These are phyloP conservation scores for Erodium texanum DNA, from an alignment of 441 rosid species.

Conservation along the genomic window DNA sequence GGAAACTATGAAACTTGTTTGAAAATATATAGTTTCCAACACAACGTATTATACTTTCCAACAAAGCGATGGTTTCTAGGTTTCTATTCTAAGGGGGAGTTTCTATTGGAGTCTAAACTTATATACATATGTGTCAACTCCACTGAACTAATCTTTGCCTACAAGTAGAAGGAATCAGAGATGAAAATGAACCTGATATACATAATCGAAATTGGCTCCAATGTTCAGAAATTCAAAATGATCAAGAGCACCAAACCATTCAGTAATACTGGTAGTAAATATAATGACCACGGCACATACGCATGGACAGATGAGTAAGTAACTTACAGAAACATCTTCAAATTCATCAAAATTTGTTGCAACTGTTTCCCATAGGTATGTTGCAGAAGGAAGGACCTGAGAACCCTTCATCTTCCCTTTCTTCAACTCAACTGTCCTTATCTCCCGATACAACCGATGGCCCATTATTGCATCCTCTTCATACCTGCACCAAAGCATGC, in stretches of 20 bases:
- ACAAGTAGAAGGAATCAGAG: background rate
- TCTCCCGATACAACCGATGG: constrained; percentile 88
- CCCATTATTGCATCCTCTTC: constrained; percentile 90
- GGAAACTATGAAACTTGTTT: no score
- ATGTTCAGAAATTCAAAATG: background rate
- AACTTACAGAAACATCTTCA: constrained; percentile 90
- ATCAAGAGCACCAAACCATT: background rate
- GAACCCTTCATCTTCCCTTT: constrained; percentile 81
- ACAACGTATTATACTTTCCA: no score
- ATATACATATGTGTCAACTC: background rate
- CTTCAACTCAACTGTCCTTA: constrained; percentile 68
- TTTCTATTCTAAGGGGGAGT: no score
- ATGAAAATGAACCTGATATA: background rate
- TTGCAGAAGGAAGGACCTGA: constrained; percentile 46
- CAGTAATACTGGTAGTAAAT: background rate
- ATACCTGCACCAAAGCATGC: constrained; percentile 53
- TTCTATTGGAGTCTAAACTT: no score
- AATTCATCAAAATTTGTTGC: constrained; percentile 95
- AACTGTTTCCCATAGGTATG: constrained; percentile 95
- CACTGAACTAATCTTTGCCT: background rate
- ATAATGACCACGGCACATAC: background rate
- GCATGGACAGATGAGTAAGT: constrained; percentile 15
- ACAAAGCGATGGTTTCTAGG: no score
- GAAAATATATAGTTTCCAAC: no score
- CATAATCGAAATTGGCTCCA: background rate